Evolutionary conservation across 345 rosid species (phyloP), one percentile per base, ranked within the genome.

Genomic region (Eucalyptus sp.): DNA sequence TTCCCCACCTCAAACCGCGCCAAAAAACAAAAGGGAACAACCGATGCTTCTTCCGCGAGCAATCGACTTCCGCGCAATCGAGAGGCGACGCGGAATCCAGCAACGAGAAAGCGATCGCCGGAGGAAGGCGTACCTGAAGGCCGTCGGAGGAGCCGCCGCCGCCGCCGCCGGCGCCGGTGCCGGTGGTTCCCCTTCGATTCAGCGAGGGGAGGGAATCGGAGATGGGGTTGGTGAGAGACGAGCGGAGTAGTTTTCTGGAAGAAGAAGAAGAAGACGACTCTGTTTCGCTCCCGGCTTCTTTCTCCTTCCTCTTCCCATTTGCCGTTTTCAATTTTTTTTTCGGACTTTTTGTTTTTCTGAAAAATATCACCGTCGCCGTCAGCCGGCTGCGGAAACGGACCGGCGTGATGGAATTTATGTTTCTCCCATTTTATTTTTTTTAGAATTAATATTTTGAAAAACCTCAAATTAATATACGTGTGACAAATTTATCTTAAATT

Each of bases 381-480:
- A 24, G 2, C 48, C 13, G 84, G 84, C 84, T 22, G 84, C 84
- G 84, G 76, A n/a, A 76, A 76, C 83, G 46, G 84, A 76, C 84
- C 48, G 84, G 29, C 7, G 84, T 22, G 16, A 76, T 76, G 48
- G 24, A 37, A 2, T 71, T 10, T 27, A 71, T 18, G 24, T 71
- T 37, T 71, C 83, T 71, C 27, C 68, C 1, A 0, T 20, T 20
- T 52, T 52, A 7, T 4, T 17, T 64, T 16, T 7, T 18, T 18
- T 7, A 2, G 0, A 1, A 2, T 52, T 52, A 18, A 52, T 52
- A 20, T 10, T 3, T 3, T 8, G 4, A 52, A 20, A 52, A 52
- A 20, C 1, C 25, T 0, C 24, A 52, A 20, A 52, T 7, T 18
- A 18, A 0, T 52, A 52, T 0, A 18, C 24, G 0, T 3, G 1